Conservation (phyloP, 345 rosid species). For the Lenwebbia sp. region DNA sequence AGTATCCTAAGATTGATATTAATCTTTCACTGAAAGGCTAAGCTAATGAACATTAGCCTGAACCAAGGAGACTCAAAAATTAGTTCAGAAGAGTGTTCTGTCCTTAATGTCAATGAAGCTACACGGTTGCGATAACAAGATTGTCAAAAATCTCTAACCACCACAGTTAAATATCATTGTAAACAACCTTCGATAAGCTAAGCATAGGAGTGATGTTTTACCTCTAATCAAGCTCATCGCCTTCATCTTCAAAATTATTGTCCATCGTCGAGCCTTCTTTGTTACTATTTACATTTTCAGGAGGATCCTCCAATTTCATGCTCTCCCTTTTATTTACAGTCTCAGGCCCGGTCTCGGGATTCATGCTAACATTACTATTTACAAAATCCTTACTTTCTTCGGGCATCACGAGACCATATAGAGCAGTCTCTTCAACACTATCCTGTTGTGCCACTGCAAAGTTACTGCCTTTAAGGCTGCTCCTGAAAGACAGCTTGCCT, state of each 20-base stretch:
- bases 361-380: conserved; percentile 23
- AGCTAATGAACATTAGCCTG: not conserved
- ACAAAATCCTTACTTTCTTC: conserved; percentile 30
- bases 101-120: not conserved
- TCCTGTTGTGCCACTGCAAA: conserved; percentile 12
- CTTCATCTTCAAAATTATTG: conserved; percentile 50
- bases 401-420: conserved; percentile 20
- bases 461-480: conserved; percentile 23
- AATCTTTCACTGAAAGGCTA: not conserved
- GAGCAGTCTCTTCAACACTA: conserved; percentile 19
- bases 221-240: conserved; percentile 50
- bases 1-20: not conserved
- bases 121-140: not conserved
- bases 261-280: conserved; percentile 33
- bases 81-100: not conserved
- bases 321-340: conserved; percentile 52
- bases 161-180: not conserved
- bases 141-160: not conserved
- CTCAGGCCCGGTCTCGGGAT: conserved; percentile 17
- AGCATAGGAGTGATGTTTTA: conserved; percentile 7
- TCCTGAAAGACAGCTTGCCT: conserved; percentile 14
- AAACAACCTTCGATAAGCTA: not conserved
- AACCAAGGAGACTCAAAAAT: not conserved
- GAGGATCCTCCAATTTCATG: conserved; percentile 35
- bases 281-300: conserved; percentile 46